Evolutionary conservation across 768 basidiomycete genomes (phyloP).

Genomic region (Naganishia onofrii): DNA sequence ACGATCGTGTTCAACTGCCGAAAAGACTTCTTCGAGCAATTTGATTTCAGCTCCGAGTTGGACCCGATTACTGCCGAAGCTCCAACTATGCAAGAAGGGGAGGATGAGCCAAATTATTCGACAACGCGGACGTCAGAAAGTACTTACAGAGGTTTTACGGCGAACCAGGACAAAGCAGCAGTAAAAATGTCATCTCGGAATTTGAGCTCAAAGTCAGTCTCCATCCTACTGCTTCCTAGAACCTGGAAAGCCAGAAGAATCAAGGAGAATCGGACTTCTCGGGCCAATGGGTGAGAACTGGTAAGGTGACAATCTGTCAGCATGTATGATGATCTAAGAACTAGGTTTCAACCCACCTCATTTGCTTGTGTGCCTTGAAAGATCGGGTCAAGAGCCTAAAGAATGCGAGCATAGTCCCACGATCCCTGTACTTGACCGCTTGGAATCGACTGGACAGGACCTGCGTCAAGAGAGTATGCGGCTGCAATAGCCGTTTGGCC

Average conservation of each 20-base stretch:
- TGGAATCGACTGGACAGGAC: conserved; percentile 89
- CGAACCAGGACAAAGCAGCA: conserved; percentile 87
- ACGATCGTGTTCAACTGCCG: conserved; percentile 70
- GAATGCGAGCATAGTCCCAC: conserved; percentile 78
- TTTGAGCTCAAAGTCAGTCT: conserved; percentile 72
- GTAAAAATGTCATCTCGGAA: conserved; percentile 73
- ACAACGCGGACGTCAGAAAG: not conserved
- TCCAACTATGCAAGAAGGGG: conserved; percentile 65
- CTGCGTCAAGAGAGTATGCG: conserved; percentile 78
- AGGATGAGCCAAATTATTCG: not conserved
- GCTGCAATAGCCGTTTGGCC: conserved; percentile 72
- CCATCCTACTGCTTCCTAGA: conserved; percentile 79
- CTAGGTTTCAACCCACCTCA: conserved; percentile 63
- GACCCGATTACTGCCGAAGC: conserved; percentile 87
- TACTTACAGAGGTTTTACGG: conserved; percentile 83
- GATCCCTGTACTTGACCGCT: conserved; percentile 82
- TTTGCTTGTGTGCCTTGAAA: conserved; percentile 62
- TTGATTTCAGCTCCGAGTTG: conserved; percentile 87
- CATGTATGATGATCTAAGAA: conserved; percentile 3
- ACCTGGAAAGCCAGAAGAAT: conserved; percentile 90
- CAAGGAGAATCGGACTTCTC: conserved; percentile 85
- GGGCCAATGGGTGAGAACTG: conserved; percentile 87
- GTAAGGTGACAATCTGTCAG: not conserved
- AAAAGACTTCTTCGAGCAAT: conserved; percentile 77
- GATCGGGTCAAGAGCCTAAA: conserved; percentile 82